Percentiles rank a stretch among this genome's conserved stretches.
phyloP scores from a whole-genome alignment of 164 flowering plant species.

The Dillenia suffruticosa region DNA sequence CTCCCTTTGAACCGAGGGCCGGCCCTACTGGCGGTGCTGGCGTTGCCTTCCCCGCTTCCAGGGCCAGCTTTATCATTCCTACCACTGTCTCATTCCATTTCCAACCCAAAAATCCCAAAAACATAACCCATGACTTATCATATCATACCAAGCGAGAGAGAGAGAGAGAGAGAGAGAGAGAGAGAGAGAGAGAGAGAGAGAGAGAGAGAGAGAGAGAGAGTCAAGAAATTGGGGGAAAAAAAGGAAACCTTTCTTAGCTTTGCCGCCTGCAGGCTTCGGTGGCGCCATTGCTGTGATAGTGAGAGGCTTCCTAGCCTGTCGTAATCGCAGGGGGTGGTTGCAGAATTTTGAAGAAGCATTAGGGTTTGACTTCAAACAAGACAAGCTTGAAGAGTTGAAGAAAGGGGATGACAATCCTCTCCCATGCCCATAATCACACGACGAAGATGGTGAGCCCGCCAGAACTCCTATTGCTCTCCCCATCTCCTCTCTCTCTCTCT shows the following conservation, averaged over 20 bases:
- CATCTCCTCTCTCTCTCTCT: no score
- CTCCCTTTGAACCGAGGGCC: slow-evolving; percentile 98
- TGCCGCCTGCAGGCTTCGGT: slow-evolving; percentile 68
- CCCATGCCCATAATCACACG: no score
- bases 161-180: neutral
- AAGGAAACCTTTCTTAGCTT: slow-evolving; percentile 71
- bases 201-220: neutral
- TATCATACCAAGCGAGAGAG: neutral
- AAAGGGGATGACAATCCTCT: no score
- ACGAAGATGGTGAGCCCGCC: no score
- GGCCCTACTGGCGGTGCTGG: slow-evolving; percentile 99
- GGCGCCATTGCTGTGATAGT: slow-evolving; percentile 86
- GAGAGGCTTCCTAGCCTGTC: slow-evolving; percentile 29
- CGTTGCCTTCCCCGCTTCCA: slow-evolving; percentile 98
- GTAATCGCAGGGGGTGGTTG: neutral
- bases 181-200: neutral
- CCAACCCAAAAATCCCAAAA: neutral
- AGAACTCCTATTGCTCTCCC: no score
- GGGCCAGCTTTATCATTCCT: slow-evolving; percentile 86
- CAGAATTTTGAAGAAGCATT: slow-evolving; percentile 26
- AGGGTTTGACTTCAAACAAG: slow-evolving; percentile 12
- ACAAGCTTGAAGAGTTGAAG: no score
- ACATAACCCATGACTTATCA: neutral
- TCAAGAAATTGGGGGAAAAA: neutral
- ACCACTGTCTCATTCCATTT: slow-evolving; percentile 60